Percentiles rank a stretch among this genome's conserved stretches.
These are phyloP conservation scores for Podila horticola DNA, from an alignment of 192 early-diverging fungal genomes.

Conservation along the genomic window DNA sequence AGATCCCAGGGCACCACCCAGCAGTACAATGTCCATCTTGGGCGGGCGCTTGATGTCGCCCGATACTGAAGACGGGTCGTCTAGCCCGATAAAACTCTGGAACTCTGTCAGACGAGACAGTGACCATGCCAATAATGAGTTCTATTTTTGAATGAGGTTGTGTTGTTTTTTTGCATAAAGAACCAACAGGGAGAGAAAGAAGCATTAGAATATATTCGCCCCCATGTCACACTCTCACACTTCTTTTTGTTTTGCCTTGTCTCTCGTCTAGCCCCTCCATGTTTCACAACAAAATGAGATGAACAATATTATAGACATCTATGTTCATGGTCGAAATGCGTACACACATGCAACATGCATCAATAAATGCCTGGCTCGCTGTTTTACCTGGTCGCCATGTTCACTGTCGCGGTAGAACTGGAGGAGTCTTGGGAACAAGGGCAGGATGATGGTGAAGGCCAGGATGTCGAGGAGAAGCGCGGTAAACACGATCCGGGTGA, in stretches of 20 bases:
- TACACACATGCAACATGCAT: not conserved
- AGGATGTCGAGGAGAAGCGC: conserved; percentile 95
- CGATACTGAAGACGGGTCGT: conserved; percentile 2
- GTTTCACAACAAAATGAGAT: too few species aligned
- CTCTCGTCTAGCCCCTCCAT: not conserved
- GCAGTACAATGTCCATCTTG: conserved; percentile 80
- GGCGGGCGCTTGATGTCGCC: conserved; percentile 36
- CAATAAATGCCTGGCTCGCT: not conserved
- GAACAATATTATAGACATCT: not conserved
- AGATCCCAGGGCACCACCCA: conserved; percentile 92
- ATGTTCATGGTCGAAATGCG: too few species aligned
- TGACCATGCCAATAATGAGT: conserved; percentile 51
- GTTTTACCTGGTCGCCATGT: conserved; percentile 64
- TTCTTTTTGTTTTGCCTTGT: not conserved
- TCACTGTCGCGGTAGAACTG: conserved; percentile 84
- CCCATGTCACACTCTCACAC: not conserved
- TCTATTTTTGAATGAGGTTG: conserved; percentile 6
- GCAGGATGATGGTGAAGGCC: conserved; percentile 97
- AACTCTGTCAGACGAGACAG: conserved; percentile 41
- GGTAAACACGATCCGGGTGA: conserved; percentile 73
- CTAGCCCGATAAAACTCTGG: conserved; percentile 38
- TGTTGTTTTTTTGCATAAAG: not conserved
- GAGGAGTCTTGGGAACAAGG: conserved; percentile 90
- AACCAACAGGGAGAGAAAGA: not conserved
- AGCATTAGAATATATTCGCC: not conserved